Evolutionary conservation across 495 filamentous ascomycete genomes (phyloP).

Genomic region (Penicillium pulvis): DNA sequence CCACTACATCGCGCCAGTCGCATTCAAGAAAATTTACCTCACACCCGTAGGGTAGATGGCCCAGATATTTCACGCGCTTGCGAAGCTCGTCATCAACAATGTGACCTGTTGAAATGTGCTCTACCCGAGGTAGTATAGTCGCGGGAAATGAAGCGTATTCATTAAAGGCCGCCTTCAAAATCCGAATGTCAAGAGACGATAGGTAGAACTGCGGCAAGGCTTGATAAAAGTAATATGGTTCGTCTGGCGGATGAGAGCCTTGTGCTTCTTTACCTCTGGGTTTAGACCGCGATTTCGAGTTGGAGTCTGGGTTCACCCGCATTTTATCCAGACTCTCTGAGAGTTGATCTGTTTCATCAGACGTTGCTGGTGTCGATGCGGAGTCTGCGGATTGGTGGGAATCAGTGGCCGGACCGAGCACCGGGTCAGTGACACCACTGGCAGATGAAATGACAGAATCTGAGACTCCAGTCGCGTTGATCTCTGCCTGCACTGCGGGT

Average conservation of each 20-base stretch:
- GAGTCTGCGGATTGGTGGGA: constrained; percentile 5
- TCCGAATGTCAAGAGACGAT: constrained; percentile 91
- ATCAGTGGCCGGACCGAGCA: constrained; percentile 9
- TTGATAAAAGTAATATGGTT: constrained; percentile 83
- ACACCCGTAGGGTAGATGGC: constrained; percentile 89
- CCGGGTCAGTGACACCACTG: constrained; percentile 34
- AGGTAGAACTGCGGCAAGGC: constrained; percentile 89
- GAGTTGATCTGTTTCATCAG: constrained; percentile 28
- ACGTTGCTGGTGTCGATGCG: constrained; percentile 15
- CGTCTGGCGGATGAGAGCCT: constrained; percentile 33
- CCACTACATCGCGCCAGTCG: constrained; percentile 92
- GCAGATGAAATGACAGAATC: constrained; percentile 43
- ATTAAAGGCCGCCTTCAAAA: constrained; percentile 87
- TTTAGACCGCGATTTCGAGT: constrained; percentile 28
- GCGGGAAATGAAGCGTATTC: constrained; percentile 82
- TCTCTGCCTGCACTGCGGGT: constrained; percentile 36
- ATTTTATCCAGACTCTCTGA: constrained; percentile 33
- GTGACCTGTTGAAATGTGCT: constrained; percentile 88
- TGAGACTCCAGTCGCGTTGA: constrained; percentile 26
- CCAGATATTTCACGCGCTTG: constrained; percentile 85
- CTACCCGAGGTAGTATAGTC: constrained; percentile 86
- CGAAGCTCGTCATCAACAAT: constrained; percentile 88
- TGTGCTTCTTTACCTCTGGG: constrained; percentile 31
- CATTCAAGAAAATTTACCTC: constrained; percentile 94
- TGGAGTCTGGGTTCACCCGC: constrained; percentile 21